Evolutionary conservation across 225 moss, liverwort and hornwort genomes (phyloP).

Genomic region (Marchantia paleacea): DNA sequence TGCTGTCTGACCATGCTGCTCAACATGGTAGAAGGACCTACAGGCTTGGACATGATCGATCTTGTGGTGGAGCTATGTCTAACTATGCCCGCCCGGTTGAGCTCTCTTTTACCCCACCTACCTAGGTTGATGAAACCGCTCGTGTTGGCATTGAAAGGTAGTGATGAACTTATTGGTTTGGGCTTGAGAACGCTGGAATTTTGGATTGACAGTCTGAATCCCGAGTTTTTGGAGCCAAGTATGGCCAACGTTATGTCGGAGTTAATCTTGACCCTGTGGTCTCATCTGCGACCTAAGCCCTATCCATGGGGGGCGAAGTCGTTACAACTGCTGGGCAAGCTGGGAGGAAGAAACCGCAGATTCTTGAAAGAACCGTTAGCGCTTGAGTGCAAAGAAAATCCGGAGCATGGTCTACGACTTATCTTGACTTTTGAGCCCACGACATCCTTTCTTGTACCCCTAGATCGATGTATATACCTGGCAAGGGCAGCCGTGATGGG

Average conservation of each 20-base stretch:
- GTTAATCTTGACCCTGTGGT: slow-evolving; percentile 94
- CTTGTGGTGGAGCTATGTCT: slow-evolving; percentile 93
- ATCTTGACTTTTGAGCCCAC: slow-evolving; percentile 99
- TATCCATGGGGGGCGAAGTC: slow-evolving; percentile 95
- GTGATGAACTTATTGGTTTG: slow-evolving; percentile 86
- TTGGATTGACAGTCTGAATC: slow-evolving; percentile 99
- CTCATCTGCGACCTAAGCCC: slow-evolving; percentile 95
- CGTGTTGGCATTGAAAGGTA: slow-evolving; percentile 91
- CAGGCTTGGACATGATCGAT: slow-evolving; percentile 98
- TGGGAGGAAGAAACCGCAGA: slow-evolving; percentile 97
- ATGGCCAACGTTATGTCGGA: slow-evolving; percentile 99
- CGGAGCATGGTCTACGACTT: slow-evolving; percentile 93
- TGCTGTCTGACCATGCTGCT: slow-evolving; percentile 98
- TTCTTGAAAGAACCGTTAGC: slow-evolving; percentile 93
- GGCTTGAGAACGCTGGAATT: slow-evolving; percentile 96
- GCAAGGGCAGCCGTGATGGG: slow-evolving; percentile 95
- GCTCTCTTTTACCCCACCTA: slow-evolving; percentile 91
- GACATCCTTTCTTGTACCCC: slow-evolving; percentile 93
- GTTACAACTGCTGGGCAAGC: slow-evolving; percentile 86
- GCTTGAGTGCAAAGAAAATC: slow-evolving; percentile 98
- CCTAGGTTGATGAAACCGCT: slow-evolving; percentile 97
- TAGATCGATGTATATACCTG: slow-evolving; percentile 97
- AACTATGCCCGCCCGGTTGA: slow-evolving; percentile 92
- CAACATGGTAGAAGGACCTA: slow-evolving; percentile 97
- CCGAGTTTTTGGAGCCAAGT: slow-evolving; percentile 98